Base-by-base conservation (phyloP, 768 basidiomycete genomes). In the Suillus placidus region DNA sequence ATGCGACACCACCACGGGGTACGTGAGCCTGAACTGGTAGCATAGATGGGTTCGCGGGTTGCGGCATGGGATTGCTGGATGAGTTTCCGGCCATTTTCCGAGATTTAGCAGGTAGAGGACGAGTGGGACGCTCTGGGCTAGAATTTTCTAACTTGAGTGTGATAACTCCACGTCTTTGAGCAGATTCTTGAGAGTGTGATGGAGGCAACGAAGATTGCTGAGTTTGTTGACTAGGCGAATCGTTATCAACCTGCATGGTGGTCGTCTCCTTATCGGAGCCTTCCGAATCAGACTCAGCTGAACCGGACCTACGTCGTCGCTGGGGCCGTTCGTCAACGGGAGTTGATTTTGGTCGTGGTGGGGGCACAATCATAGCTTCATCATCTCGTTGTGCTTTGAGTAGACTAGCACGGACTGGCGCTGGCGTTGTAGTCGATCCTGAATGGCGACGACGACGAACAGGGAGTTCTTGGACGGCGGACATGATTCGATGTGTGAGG, bases 21-120 rank as follows among this genome's bases (percentile, higher is more conserved):
- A 94, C 91, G 52, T 89, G 88, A 3, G 93, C 93, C 71, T 92
- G 91, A 0, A 93, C 83, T 37, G 95, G 95, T 6, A 95, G 80
- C 87, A 94, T 90, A 65, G 87, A 83, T 0, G 93, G 93, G 75
- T 94, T 94, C 1, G 87, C 83, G 3, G 81, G 76, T 13, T 79
- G 77, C 8, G 83, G 81, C 32, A 85, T 71, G 4, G 86, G 83
- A 64, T 81, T 83, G 70, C 82, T 78, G 55, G 70, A 54, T 35
- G 80, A 73, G 66, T 80, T 73, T 58, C 68, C 73, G 18, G 77
- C 74, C 80, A 85, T 84, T 75, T 85, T 87, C 30, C 88, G 82
- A 9, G 83, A 68, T 72, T 87, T 87, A 16, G 80, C 66, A 1
- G 85, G 89, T 13, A 90, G 84, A 2, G 87, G 90, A 26, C 86